Percentiles rank a stretch among this genome's conserved stretches.
Conservation (phyloP, 2,329 filamentous ascomycete species). For the Stemphylium beticola region DNA sequence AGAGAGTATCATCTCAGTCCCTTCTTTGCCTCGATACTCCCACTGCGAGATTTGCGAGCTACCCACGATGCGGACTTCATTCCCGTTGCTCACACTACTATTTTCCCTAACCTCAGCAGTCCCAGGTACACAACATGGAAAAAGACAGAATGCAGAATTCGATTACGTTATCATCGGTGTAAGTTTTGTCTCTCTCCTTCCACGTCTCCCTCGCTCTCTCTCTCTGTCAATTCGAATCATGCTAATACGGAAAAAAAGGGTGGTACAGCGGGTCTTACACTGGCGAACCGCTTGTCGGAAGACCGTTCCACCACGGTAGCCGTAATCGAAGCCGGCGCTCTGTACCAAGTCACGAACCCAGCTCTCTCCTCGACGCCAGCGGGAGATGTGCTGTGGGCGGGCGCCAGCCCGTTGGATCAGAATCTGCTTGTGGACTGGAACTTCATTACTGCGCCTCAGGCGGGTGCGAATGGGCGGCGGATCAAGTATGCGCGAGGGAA, state of each 20-base stretch:
- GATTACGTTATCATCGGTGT: too few species aligned
- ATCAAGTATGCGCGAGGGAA: constrained; percentile 41
- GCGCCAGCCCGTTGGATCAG: constrained; percentile 24
- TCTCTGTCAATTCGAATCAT: too few species aligned
- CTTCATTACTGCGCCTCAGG: constrained; percentile 37
- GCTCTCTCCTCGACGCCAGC: constrained; percentile 20
- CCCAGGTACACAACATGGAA: too few species aligned
- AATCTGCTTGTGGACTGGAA: constrained; percentile 38
- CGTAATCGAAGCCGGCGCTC: constrained; percentile 31
- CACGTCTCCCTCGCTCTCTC: too few species aligned
- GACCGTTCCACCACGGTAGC: constrained; percentile 17
- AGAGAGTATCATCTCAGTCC: too few species aligned
- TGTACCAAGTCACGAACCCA: constrained; percentile 27
- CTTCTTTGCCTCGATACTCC: too few species aligned
- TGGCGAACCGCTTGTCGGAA: constrained; percentile 1
- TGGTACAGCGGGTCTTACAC: constrained; percentile 2
- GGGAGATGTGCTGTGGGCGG: constrained; percentile 27
- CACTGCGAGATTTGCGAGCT: too few species aligned
- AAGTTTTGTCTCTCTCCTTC: too few species aligned
- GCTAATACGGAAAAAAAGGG: not conserved
- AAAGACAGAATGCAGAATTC: too few species aligned
- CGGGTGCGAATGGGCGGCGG: constrained; percentile 17
- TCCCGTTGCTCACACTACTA: too few species aligned
- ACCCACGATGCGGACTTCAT: too few species aligned
- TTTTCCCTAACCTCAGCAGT: too few species aligned